Base-by-base conservation (phyloP, 768 basidiomycete genomes). In the Termitomyces titanicus region DNA sequence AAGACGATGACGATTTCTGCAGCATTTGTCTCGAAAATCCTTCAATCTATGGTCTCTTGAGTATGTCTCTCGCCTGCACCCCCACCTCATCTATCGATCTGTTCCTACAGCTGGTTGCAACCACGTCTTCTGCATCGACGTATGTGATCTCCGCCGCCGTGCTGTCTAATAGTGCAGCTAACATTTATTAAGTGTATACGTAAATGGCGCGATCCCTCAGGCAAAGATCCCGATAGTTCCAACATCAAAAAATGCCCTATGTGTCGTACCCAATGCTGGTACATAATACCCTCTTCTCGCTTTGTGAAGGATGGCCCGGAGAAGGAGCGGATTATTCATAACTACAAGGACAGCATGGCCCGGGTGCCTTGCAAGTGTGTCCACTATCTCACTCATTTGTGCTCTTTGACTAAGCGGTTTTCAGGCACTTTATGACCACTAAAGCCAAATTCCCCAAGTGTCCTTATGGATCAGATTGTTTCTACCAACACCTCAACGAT, bases 381-480 rank as follows among this genome's bases (percentile, higher is more conserved):
- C 29, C 22, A 63, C 24, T 22, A 44, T 42, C 13, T 22, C 34
- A 9, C 33, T 43, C 17, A 31, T 51, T 7, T 34, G 18, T 35
- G 15, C 15, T 22, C 29, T 7, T 40, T 34, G 37, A n/a, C 11
- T 42, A 13, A 31, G 53, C 25, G 13, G 29, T 22, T 38, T 47
- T 25, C 53, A 89, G 88, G 49, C 84, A 89, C 63, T 91, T 91
- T 66, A 72, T 79, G 55, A 66, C 73, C 40, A 84, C 87, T 3
- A 72, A 72, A 37, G 66, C 68, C 8, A 67, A 69, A 43, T 63
- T 68, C 49, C 64, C 68, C 8, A 62, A 63, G 51, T 93, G 90
- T 68, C 90, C 88, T 0, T 93, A 89, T 60, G 90, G 90, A 40
- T 74, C 75, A 46, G 90, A 92, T 55, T 93, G 90, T 65, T 90